Conservation (phyloP, 2,329 filamentous ascomycete genomes). For the Acrodontium crateriforme region DNA sequence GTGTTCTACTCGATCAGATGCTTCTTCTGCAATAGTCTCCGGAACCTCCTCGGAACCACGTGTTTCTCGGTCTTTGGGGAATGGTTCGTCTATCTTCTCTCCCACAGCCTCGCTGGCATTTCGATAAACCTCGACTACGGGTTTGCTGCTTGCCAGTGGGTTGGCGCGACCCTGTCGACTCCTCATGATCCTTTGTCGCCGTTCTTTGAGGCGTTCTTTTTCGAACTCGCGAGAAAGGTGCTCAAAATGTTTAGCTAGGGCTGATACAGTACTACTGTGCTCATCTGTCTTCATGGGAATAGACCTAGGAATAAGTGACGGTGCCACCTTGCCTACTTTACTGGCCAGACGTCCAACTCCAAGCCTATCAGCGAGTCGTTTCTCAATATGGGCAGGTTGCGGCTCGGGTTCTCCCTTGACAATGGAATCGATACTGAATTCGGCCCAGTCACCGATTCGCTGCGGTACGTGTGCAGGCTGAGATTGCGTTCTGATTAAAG, state of each 20-base stretch:
- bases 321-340: conserved; percentile 41
- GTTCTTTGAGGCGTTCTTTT: conserved; percentile 78
- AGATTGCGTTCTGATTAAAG: conserved; percentile 37
- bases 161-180: conserved; percentile 66
- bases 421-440: conserved; percentile 11
- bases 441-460: conserved; percentile 10
- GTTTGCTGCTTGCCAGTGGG: conserved; percentile 82
- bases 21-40: not conserved
- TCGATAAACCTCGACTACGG: conserved; percentile 89
- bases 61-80: too few species aligned
- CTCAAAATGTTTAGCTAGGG: conserved; percentile 90
- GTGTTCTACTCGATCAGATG: not conserved
- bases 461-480: conserved; percentile 28
- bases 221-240: conserved; percentile 94
- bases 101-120: conserved; percentile 80
- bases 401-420: conserved; percentile 1
- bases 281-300: conserved; percentile 56
- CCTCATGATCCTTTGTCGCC: conserved; percentile 65
- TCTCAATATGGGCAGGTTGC: conserved; percentile 43
- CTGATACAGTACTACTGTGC: conserved; percentile 53
- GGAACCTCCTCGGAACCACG: not conserved
- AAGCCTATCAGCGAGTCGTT: conserved; percentile 59
- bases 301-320: conserved; percentile 78
- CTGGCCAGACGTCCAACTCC: conserved; percentile 14
- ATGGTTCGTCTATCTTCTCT: conserved; percentile 13